Percentiles rank a stretch among this genome's conserved stretches.
These are phyloP conservation scores for Bipolaris sorokiniana DNA, from an alignment of 2,329 filamentous ascomycete genomes.

Conservation along the genomic window DNA sequence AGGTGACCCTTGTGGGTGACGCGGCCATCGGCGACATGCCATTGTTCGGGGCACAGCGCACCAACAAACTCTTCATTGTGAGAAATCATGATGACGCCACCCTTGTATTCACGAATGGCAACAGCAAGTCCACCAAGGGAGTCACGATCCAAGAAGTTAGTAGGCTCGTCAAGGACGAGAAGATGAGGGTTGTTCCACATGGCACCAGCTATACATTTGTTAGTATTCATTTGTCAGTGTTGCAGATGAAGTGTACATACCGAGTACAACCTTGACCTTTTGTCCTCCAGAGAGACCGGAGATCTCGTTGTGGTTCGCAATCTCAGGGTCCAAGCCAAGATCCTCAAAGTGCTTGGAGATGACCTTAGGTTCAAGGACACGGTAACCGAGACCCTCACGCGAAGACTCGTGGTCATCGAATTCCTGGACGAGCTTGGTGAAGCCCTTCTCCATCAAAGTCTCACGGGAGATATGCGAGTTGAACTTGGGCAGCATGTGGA, in stretches of 20 bases:
- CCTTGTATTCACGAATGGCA: slow-evolving; percentile 96
- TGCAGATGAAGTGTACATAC: slow-evolving; percentile 22
- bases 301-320: slow-evolving; percentile 99
- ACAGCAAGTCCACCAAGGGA: slow-evolving; percentile 96
- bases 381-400: slow-evolving; percentile 97
- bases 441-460: slow-evolving; percentile 83
- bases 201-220: slow-evolving; percentile 66
- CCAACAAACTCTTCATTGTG: slow-evolving; percentile 99
- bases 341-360: slow-evolving; percentile 99
- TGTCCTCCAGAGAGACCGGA: slow-evolving; percentile 94
- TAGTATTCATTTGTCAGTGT: slow-evolving; percentile 11
- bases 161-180: slow-evolving; percentile 96
- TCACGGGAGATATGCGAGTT: slow-evolving; percentile 94
- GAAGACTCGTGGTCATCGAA: slow-evolving; percentile 99
- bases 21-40: slow-evolving; percentile 88
- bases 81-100: slow-evolving; percentile 98
- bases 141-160: slow-evolving; percentile 98
- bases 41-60: slow-evolving; percentile 93
- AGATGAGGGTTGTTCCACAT: slow-evolving; percentile 99
- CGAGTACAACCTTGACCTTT: slow-evolving; percentile 98
- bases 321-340: slow-evolving; percentile 92
- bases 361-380: slow-evolving; percentile 86
- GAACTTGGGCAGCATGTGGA: slow-evolving; percentile 83
- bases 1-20: slow-evolving; percentile 83
- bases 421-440: slow-evolving; percentile 92